Evolutionary conservation across 2,329 filamentous ascomycete species (phyloP).

Genomic region (Aureobasidium sp.): DNA sequence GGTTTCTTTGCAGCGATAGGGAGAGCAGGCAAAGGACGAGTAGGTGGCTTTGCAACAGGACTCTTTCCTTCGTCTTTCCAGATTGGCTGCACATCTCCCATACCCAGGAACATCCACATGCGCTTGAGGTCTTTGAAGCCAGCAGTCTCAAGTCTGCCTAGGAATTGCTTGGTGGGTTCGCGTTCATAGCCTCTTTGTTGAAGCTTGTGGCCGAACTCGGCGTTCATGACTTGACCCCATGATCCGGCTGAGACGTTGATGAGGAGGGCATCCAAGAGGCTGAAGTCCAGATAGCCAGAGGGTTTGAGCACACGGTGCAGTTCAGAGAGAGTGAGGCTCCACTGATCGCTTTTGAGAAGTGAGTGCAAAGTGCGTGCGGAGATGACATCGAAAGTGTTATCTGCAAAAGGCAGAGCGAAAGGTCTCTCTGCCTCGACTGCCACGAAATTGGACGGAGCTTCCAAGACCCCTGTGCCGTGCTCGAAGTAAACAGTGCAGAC

Average conservation of each 20-base stretch:
- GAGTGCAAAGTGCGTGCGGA: slow-evolving; percentile 82
- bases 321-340: slow-evolving; percentile 76
- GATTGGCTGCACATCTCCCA: slow-evolving; percentile 46
- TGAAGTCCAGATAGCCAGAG: slow-evolving; percentile 87
- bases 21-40: neutral
- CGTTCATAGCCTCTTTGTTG: slow-evolving; percentile 88
- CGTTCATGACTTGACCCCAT: slow-evolving; percentile 70
- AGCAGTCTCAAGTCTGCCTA: slow-evolving; percentile 63
- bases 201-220: slow-evolving; percentile 87
- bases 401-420: slow-evolving; percentile 75
- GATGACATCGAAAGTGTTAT: slow-evolving; percentile 83
- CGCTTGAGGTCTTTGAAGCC: slow-evolving; percentile 77
- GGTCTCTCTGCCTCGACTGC: slow-evolving; percentile 55
- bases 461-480: slow-evolving; percentile 62
- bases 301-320: slow-evolving; percentile 89
- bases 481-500: slow-evolving; percentile 58
- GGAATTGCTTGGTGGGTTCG: slow-evolving; percentile 71
- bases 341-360: slow-evolving; percentile 81
- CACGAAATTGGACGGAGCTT: slow-evolving; percentile 79
- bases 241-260: slow-evolving; percentile 65
- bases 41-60: neutral
- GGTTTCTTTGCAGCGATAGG: neutral
- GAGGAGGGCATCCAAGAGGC: slow-evolving; percentile 81
- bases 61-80: slow-evolving; percentile 29
- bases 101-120: slow-evolving; percentile 82